Evolutionary conservation across 1,284 basidiomycete genomes (phyloP), one percentile per base, ranked within the genome.

Genomic region (Trametes hirsuta): DNA sequence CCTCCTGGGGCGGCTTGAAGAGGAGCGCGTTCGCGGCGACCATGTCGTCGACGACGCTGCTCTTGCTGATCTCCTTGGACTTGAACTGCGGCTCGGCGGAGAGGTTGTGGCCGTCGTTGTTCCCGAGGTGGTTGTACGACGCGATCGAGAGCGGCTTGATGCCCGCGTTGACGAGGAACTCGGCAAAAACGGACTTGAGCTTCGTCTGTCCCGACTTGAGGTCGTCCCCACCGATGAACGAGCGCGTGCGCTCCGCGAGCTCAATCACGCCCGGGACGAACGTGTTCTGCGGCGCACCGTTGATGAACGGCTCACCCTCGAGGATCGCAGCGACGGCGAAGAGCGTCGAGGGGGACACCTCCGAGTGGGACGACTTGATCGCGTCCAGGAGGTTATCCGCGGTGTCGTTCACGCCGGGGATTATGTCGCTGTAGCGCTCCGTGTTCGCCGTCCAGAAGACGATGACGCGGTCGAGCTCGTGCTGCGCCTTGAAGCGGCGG

Each of bases 361-460:
- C 97, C 15, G 85, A 81, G 81, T 98, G 96, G 42, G 93, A 95
- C 24, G 76, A 65, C 77, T 92, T 86, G 81, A 99, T 94, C 6
- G 95, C 80, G 50, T 82, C 80, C 68, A 99, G 87, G 53, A 99
- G 78, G 75, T 92, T 91, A 69, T 94, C 91, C 14, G 95, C 92
- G 14, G 95, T 96, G 77, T 99, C 97, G 77, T 99, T 98, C 68
- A 98, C 87, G 52, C 97, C 96, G 14, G 93, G 84, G 72, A 98
- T 88, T 76, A 99, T 89, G 68, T 95, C 93, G 71, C 93, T 91
- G 86, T 97, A 99, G 64, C 97, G 91, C 83, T 99, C 97, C 40
- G 97, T 99, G 82, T 99, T 98, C 74, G 97, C 97, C 35, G 95
- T 97, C 95, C 95, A 98, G 81, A 97, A 96, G 59, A 97, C 90